Base-by-base conservation (phyloP, 176 grass and related monocot genomes). In the Typha latifolia region DNA sequence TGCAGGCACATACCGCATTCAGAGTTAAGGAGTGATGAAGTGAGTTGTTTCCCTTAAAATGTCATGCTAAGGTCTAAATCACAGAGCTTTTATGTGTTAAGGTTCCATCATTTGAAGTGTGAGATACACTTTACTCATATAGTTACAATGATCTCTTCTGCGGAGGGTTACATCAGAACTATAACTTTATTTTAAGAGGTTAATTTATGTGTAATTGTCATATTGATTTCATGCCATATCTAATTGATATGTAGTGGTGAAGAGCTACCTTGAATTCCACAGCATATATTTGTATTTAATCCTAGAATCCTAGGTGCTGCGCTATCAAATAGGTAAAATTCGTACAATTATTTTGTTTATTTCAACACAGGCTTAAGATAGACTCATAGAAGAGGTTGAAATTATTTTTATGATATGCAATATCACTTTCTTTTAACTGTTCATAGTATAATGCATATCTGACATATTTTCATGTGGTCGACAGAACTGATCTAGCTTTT, bases 1-100 rank as follows among this genome's bases (percentile, higher is more conserved):
- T 76, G 55, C 66, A 82, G 80, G 67, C 72, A 65, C 22, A 16
- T 77, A 50, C 66, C 56, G n/a, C 66, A 82, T 66, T 82, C 67
- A 14, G 24, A 61, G 69, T 34, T 76, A 14, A 66, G 80, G 52
- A 77, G 51, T 67, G 67, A 71, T 61, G 72, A 82, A 69, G 80
- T 82, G 72, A 65, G 72, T 82, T 72, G 24, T 29, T 49, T 70
- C 8, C 23, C 15, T 69, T n/a, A 9, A 29, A 21, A n/a, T 56
- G 23, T 4, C 16, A 31, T 11, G 26, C 16, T 51, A 70, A 3
- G 37, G 7, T 43, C 27, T 3, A 29, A 29, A 29, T 29, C 27
- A 3, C 27, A 10, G 50, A 70, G 12, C 15, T 56, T 51, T 31
- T 57, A 4, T 32, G 29, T 18, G 26, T 2, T 5, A 57, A 49